These are phyloP conservation scores for Suhomyces yuchorum DNA, from an alignment of 1,139 yeast species.

Conservation along the genomic window DNA sequence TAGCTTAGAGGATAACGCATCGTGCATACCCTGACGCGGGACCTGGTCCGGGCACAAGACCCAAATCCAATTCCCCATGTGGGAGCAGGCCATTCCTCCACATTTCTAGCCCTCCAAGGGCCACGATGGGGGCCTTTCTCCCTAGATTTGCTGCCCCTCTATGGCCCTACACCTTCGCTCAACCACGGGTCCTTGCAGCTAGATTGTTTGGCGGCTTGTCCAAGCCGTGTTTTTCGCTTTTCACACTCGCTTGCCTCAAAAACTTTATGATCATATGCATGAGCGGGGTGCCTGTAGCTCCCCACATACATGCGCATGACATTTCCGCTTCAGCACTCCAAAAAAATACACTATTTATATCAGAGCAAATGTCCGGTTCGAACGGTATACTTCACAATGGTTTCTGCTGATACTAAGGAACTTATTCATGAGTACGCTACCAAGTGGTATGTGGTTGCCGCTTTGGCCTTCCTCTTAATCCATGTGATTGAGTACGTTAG, in stretches of 20 bases:
- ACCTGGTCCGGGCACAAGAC: not conserved
- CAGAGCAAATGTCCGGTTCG: not conserved
- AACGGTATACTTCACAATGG: not conserved
- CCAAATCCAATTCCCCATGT: too few species aligned
- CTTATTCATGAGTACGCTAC: slow-evolving; percentile 2
- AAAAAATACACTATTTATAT: not conserved
- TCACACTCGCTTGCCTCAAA: not conserved
- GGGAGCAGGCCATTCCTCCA: not conserved
- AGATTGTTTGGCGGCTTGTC: too few species aligned
- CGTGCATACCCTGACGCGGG: not conserved
- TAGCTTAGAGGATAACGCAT: not conserved
- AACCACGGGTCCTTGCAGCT: too few species aligned
- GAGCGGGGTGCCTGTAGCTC: not conserved
- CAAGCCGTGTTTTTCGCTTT: too few species aligned
- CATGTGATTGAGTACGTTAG: slow-evolving; percentile 2
- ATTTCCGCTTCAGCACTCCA: not conserved
- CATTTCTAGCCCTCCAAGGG: too few species aligned
- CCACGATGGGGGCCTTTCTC: too few species aligned
- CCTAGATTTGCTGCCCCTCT: too few species aligned
- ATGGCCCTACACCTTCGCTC: too few species aligned
- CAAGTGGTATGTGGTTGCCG: slow-evolving; percentile 13
- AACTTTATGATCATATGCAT: not conserved
- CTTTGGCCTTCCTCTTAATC: slow-evolving; percentile 3
- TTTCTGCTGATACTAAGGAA: not conserved
- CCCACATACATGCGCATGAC: not conserved